These are phyloP conservation scores for Aspergillus egyptiacus DNA, from an alignment of 495 filamentous ascomycete species.

Conservation along the genomic window DNA sequence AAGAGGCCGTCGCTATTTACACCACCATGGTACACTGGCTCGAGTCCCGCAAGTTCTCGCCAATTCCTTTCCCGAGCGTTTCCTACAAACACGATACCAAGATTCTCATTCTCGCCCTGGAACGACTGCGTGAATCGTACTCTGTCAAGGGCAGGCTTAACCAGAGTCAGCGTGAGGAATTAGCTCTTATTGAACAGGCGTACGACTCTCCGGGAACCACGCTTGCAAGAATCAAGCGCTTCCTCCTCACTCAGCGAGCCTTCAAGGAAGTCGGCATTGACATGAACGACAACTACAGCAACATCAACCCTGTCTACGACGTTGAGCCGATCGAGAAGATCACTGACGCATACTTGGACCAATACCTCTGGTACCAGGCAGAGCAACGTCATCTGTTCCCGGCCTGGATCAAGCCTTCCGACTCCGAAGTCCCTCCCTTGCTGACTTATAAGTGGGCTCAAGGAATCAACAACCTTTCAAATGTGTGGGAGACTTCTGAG, in stretches of 20 bases:
- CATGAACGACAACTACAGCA: constrained; percentile 99
- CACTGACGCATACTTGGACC: constrained; percentile 97
- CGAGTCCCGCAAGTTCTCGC: constrained; percentile 95
- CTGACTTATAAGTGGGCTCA: constrained; percentile 99
- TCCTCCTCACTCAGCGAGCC: constrained; percentile 90
- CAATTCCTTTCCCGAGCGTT: constrained; percentile 97
- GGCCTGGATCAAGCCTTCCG: constrained; percentile 98
- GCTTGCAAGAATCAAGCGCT: constrained; percentile 93
- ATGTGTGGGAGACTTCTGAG: constrained; percentile 92
- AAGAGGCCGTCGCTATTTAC: constrained; percentile 98
- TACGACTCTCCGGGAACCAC: constrained; percentile 98
- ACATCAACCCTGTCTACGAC: constrained; percentile 98
- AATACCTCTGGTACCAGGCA: constrained; percentile 99
- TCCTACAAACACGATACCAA: constrained; percentile 99
- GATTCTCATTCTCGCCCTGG: constrained; percentile 93
- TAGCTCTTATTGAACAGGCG: constrained; percentile 96
- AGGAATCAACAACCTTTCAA: constrained; percentile 97
- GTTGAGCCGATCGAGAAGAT: constrained; percentile 99
- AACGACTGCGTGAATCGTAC: constrained; percentile 92
- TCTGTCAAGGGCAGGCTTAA: constrained; percentile 96
- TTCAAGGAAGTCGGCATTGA: constrained; percentile 99
- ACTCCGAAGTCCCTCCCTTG: constrained; percentile 96
- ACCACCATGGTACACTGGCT: constrained; percentile 99
- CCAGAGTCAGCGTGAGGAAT: constrained; percentile 94
- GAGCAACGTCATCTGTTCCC: constrained; percentile 98